Base-by-base conservation (phyloP, 1,284 basidiomycete genomes). In the Singerocomus rubriflavus region DNA sequence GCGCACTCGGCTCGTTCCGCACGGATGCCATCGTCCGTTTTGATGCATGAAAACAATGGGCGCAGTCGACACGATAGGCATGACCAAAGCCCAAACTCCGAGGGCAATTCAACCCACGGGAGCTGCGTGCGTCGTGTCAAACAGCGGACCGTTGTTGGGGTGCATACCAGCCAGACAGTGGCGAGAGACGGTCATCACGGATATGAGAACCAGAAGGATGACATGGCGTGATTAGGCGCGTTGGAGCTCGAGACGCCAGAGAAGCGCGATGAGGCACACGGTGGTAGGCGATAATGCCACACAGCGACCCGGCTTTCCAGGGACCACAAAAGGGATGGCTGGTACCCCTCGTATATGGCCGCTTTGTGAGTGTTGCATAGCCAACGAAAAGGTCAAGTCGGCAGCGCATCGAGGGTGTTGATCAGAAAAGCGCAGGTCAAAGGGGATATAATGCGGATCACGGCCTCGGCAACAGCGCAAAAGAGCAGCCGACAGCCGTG, bases 41-140 rank as follows among this genome's bases (percentile, higher is more conserved):
- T 45, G 21, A 7, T 7, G 33, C 33, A 54, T 42, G 43, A 54
- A 27, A 11, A 50, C 2, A 21, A 21, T 2, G 21, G 47, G 52
- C 52, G 41, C 54, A 38, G 48, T 32, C 33, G 26, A 46, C 12
- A 57, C 2, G 33, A 54, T 11, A 6, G 58, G 54, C 26, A 57
- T 46, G 10, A 46, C 48, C n/a, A 55, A 1, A 2, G 60, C 31
- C 11, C 44, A 55, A 10, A 57, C 52, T 3, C 63, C 57, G 34
- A 60, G 41, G 10, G 54, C 50, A 2, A 21, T 21, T 21, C 2
- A 21, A 21, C 52, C 52, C 9, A 51, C 57, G 5, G 44, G 47
- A 8, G 61, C 55, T 25, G 59, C 57, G 17, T 43, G 63, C 44
- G 51, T 44, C 12, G 44, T 5, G 37, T 60, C 51, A n/a, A 59